A percentile compares a stretch with the other conserved stretches of the same genome.
Conservation (phyloP, 2,329 filamentous ascomycete genomes). For the Colletotrichum cereale region DNA sequence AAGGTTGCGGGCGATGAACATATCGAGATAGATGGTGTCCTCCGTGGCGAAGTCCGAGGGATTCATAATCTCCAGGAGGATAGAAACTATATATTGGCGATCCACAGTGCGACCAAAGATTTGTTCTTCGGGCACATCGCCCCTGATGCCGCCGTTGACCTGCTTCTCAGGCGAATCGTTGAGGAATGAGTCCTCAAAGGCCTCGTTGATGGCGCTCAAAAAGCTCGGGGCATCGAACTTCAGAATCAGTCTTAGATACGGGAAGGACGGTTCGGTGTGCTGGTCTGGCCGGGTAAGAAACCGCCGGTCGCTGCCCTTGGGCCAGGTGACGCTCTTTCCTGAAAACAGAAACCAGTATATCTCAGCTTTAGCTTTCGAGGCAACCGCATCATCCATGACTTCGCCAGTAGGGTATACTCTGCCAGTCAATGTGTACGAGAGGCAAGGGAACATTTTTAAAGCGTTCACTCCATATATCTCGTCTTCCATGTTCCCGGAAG, state of each 20-base stretch:
- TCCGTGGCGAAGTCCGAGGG: slow-evolving; percentile 78
- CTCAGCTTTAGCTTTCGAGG: slow-evolving; percentile 83
- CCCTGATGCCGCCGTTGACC: slow-evolving; percentile 63
- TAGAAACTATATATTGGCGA: slow-evolving; percentile 91
- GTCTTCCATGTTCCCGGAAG: slow-evolving; percentile 68
- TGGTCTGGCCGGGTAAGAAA: slow-evolving; percentile 71
- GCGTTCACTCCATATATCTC: slow-evolving; percentile 77
- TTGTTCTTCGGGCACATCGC: slow-evolving; percentile 72
- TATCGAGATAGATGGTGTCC: slow-evolving; percentile 95
- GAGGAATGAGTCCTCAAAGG: slow-evolving; percentile 93
- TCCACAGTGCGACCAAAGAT: slow-evolving; percentile 81
- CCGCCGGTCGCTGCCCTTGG: slow-evolving; percentile 69
- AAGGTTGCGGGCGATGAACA: slow-evolving; percentile 96
- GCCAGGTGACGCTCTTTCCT: slow-evolving; percentile 82
- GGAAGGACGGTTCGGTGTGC: slow-evolving; percentile 79
- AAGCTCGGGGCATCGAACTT: slow-evolving; percentile 93
- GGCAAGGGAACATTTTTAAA: slow-evolving; percentile 92
- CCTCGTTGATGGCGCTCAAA: slow-evolving; percentile 94
- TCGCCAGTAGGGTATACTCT: slow-evolving; percentile 92
- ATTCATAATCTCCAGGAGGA: slow-evolving; percentile 91
- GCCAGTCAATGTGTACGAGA: slow-evolving; percentile 91
- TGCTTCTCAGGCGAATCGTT: slow-evolving; percentile 81
- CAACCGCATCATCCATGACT: slow-evolving; percentile 77
- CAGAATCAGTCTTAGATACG: slow-evolving; percentile 85
- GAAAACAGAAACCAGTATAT: slow-evolving; percentile 96